These are phyloP conservation scores for Marsdenia floribunda DNA, from an alignment of 257 asterid species.

Conservation along the genomic window DNA sequence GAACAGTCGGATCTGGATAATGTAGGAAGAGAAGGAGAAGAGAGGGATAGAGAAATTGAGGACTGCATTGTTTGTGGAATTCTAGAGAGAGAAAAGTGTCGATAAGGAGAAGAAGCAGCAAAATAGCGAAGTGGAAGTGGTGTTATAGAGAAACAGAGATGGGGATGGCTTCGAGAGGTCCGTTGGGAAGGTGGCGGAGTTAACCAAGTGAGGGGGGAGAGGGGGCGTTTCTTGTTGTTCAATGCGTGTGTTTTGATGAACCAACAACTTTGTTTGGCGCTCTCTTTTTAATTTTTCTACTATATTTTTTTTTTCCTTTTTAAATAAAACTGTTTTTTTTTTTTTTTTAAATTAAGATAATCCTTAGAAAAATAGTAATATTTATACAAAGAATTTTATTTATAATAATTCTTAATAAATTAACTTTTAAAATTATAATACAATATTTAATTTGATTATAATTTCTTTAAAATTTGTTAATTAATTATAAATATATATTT, in stretches of 20 bases:
- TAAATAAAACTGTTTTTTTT: too few relatives aligned
- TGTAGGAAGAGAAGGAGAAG: slow-evolving; percentile 37
- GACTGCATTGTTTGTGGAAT: slow-evolving; percentile 50
- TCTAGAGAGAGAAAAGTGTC: slow-evolving; percentile 7
- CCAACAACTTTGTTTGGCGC: slow-evolving; percentile 15
- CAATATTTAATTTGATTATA: too few relatives aligned
- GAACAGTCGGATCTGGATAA: slow-evolving; percentile 40
- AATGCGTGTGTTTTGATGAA: slow-evolving; percentile 14
- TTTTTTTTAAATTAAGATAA: too few relatives aligned
- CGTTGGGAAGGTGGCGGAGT: slow-evolving; percentile 66
- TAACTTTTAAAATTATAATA: too few relatives aligned
- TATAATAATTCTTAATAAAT: too few relatives aligned
- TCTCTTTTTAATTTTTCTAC: not conserved
- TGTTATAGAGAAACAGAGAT: slow-evolving; percentile 8
- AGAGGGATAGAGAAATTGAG: slow-evolving; percentile 51
- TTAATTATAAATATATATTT: too few relatives aligned
- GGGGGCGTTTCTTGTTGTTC: not conserved
- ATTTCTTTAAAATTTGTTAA: too few relatives aligned
- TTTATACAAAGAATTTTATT: too few relatives aligned
- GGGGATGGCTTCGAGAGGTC: slow-evolving; percentile 47
- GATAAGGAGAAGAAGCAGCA: slow-evolving; percentile 5
- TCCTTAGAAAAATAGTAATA: too few relatives aligned
- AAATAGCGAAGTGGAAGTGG: slow-evolving; percentile 3
- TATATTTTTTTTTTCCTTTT: not conserved
- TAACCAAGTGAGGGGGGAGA: slow-evolving; percentile 30